Conservation (phyloP, 108 stramenopile genomes). For the Fistulifera pelliculosa region DNA sequence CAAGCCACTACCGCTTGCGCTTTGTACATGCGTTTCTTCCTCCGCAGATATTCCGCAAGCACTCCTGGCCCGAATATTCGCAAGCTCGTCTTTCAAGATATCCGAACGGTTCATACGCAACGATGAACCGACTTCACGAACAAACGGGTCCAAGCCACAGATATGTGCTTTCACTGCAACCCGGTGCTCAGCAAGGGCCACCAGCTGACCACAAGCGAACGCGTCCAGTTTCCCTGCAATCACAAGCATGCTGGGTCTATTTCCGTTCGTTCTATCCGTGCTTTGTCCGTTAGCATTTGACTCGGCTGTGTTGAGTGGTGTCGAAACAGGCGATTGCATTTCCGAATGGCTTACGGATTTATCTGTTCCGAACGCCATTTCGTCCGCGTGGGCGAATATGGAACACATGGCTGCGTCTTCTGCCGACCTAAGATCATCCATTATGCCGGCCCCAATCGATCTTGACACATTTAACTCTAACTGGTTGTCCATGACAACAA, state of each 20-base stretch:
- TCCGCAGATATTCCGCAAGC: constrained; percentile 18
- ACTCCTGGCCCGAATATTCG: constrained; percentile 25
- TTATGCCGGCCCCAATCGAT: constrained; percentile 3
- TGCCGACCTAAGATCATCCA: constrained; percentile 17
- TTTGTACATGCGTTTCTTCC: constrained; percentile 5
- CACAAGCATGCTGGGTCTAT: constrained; percentile 63
- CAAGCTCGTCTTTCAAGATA: constrained; percentile 32
- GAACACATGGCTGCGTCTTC: constrained; percentile 65
- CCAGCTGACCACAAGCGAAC: constrained; percentile 75
- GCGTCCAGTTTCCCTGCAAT: constrained; percentile 64
- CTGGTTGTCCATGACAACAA: constrained; percentile 44
- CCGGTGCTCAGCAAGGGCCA: constrained; percentile 78
- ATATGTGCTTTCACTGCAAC: constrained; percentile 62
- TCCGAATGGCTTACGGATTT: constrained; percentile 14
- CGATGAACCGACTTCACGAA: constrained; percentile 17
- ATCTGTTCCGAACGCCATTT: constrained; percentile 51
- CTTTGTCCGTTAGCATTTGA: constrained; percentile 2
- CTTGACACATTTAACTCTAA: constrained; percentile 14
- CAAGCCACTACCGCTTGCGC: neutral
- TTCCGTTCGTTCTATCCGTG: constrained; percentile 21
- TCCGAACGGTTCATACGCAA: constrained; percentile 28
- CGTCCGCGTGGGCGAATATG: constrained; percentile 72
- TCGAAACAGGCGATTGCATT: neutral
- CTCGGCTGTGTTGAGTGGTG: constrained; percentile 1
- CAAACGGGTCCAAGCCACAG: constrained; percentile 68